Evolutionary conservation across 164 flowering plant species (phyloP).

Genomic region (Vitis amurensis): DNA sequence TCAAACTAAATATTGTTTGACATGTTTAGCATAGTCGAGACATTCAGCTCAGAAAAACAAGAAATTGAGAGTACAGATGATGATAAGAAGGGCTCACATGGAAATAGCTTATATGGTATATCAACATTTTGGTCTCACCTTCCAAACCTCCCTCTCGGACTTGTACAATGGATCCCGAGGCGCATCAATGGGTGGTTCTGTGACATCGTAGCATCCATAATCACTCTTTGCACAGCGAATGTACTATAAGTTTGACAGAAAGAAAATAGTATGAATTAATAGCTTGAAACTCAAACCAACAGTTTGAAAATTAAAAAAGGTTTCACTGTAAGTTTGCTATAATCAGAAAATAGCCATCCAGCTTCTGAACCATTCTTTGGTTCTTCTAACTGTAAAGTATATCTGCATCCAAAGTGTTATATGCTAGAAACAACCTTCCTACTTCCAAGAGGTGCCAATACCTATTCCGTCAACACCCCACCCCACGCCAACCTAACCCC

Average conservation of each 20-base stretch:
- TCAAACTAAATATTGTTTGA: background rate
- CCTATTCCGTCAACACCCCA: too few relatives aligned
- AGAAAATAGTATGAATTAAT: background rate
- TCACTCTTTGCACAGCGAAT: conserved; percentile 89
- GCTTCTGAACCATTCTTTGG: background rate
- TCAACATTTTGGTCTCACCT: conserved; percentile 44
- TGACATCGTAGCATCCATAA: conserved; percentile 79
- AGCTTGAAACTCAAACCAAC: background rate
- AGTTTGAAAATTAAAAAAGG: background rate
- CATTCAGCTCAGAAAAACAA: background rate
- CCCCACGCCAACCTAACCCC: too few relatives aligned
- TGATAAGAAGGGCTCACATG: background rate
- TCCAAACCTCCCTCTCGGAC: conserved; percentile 63
- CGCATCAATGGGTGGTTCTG: conserved; percentile 93
- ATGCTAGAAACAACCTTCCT: too few relatives aligned
- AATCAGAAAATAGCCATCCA: background rate
- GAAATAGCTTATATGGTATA: background rate
- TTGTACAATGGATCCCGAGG: conserved; percentile 92
- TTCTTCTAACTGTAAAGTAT: too few relatives aligned
- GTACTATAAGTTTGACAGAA: conserved; percentile 44
- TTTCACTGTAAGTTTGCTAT: background rate
- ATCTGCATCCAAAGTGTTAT: too few relatives aligned
- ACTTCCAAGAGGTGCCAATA: too few relatives aligned
- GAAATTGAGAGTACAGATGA: background rate
- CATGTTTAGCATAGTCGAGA: background rate